Percentiles rank a stretch among this genome's conserved stretches.
Evolutionary conservation across 257 asterid species (phyloP).

Genomic region (Nicotiana attenuata): DNA sequence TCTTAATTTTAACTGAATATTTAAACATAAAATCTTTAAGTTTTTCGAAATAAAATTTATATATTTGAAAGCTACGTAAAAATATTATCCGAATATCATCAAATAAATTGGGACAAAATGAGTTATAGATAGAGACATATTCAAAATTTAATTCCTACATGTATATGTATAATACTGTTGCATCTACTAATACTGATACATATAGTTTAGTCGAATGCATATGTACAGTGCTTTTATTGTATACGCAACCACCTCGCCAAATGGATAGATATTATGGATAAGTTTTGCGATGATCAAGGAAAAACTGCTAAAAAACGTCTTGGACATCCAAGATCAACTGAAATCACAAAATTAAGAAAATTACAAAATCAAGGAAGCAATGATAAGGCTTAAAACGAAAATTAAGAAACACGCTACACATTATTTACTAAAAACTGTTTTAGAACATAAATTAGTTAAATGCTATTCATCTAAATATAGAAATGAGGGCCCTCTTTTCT

Average conservation of each 20-base stretch:
- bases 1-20: too few relatives aligned
- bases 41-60: too few relatives aligned
- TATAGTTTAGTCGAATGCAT: too few relatives aligned
- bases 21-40: too few relatives aligned
- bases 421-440: too few relatives aligned
- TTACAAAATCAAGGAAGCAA: too few relatives aligned
- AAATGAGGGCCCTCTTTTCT: background rate
- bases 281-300: background rate
- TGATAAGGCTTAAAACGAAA: background rate
- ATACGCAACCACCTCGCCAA: background rate
- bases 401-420: too few relatives aligned
- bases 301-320: background rate
- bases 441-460: background rate
- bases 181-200: too few relatives aligned
- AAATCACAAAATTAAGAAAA: background rate
- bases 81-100: too few relatives aligned
- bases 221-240: too few relatives aligned
- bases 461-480: background rate
- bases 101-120: too few relatives aligned
- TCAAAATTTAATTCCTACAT: background rate
- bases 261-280: background rate
- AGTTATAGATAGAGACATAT: background rate
- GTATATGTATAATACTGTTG: background rate
- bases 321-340: background rate
- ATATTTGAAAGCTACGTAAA: too few relatives aligned